These are phyloP conservation scores for Colletotrichum lini DNA, from an alignment of 2,329 filamentous ascomycete species.

Conservation along the genomic window DNA sequence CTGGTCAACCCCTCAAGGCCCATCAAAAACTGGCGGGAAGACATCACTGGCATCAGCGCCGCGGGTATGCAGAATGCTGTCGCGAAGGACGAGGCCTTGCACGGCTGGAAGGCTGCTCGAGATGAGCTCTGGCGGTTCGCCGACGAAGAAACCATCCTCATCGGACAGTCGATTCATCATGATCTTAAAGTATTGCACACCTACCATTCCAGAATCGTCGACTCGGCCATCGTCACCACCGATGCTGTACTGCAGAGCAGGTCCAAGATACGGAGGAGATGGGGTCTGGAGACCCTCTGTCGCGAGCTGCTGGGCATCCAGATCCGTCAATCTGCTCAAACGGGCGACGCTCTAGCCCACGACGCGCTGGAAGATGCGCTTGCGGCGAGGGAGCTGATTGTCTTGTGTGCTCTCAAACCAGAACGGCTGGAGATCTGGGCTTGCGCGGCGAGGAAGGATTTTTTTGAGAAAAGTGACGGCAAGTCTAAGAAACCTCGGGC, in stretches of 20 bases:
- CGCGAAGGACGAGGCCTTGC: slow-evolving; percentile 46
- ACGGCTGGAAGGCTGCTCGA: slow-evolving; percentile 60
- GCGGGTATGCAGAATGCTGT: slow-evolving; percentile 14
- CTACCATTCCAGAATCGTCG: slow-evolving; percentile 58
- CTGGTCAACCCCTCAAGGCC: neutral
- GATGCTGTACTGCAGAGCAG: slow-evolving; percentile 27
- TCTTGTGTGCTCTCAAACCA: neutral
- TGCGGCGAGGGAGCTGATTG: neutral
- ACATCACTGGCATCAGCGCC: neutral
- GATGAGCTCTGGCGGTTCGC: slow-evolving; percentile 57
- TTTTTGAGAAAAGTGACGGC: neutral
- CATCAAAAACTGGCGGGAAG: slow-evolving; percentile 12
- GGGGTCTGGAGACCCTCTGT: neutral
- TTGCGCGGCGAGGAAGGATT: neutral
- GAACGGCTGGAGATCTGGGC: neutral
- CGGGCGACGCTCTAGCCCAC: neutral
- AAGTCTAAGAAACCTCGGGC: no score
- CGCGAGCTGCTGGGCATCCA: neutral
- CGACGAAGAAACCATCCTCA: slow-evolving; percentile 60
- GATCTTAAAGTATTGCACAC: slow-evolving; percentile 62
- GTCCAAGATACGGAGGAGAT: neutral
- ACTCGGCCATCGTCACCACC: slow-evolving; percentile 58
- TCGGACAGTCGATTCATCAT: slow-evolving; percentile 62
- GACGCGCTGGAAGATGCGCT: neutral
- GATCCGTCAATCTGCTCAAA: neutral